Conservation (phyloP, 2,329 filamentous ascomycete genomes). For the Gremmenia infestans region DNA sequence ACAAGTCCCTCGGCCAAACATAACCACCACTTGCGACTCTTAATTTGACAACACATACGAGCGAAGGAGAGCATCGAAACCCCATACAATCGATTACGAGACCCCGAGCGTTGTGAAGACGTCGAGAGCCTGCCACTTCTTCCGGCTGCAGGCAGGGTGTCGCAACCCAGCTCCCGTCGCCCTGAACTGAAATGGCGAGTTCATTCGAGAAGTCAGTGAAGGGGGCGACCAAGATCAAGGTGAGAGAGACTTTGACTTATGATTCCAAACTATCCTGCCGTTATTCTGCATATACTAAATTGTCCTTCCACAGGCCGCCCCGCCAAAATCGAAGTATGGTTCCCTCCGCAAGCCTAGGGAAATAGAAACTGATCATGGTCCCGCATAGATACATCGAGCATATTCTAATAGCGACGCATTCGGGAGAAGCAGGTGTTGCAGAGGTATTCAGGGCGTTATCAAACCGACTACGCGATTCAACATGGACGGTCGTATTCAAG, state of each 20-base stretch:
- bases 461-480: conserved; percentile 84
- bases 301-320: conserved; percentile 62
- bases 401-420: conserved; percentile 90
- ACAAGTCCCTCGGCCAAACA: conserved; percentile 11
- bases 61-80: neutral
- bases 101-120: neutral
- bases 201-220: conserved; percentile 99
- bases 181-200: conserved; percentile 57
- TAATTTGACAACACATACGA: neutral
- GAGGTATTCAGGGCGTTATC: conserved; percentile 94
- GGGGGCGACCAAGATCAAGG: conserved; percentile 97
- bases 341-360: neutral
- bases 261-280: neutral
- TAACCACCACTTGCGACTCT: conserved; percentile 3
- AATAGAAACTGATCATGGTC: conserved; percentile 15
- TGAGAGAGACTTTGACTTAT: conserved; percentile 35
- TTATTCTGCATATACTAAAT: conserved; percentile 10
- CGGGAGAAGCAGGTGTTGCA: conserved; percentile 87
- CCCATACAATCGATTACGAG: neutral
- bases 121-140: neutral
- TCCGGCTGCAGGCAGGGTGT: conserved; percentile 13
- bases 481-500: conserved; percentile 99
- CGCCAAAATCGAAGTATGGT: conserved; percentile 91
- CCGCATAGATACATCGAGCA: conserved; percentile 67
- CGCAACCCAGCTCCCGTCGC: conserved; percentile 15